A percentile compares a stretch with the other conserved stretches of the same genome.
These are phyloP conservation scores for Inosperma sp. DNA, from an alignment of 768 basidiomycete species.

Conservation along the genomic window DNA sequence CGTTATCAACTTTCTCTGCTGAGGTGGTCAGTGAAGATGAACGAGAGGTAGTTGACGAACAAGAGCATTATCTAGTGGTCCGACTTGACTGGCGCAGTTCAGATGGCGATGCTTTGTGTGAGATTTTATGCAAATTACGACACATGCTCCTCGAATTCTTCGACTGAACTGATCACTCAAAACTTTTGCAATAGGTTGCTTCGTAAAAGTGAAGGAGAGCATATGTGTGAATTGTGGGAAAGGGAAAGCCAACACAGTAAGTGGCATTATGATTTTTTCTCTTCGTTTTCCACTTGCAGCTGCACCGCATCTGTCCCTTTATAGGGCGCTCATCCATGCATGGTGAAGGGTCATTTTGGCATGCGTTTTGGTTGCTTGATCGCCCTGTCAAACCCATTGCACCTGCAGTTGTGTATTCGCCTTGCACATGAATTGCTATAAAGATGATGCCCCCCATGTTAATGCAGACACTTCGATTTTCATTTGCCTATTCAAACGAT, in stretches of 20 bases:
- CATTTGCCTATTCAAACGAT: slow-evolving; percentile 41
- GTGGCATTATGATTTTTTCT: slow-evolving; percentile 67
- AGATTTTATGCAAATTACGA: no score
- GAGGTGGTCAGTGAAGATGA: no score
- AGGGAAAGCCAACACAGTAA: slow-evolving; percentile 95
- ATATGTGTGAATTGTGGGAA: slow-evolving; percentile 99
- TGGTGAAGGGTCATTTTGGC: slow-evolving; percentile 52
- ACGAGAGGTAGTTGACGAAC: no score
- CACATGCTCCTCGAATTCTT: not conserved
- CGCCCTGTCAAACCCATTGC: slow-evolving; percentile 70
- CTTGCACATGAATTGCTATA: slow-evolving; percentile 63
- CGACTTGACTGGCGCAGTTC: no score
- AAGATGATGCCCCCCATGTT: slow-evolving; percentile 51
- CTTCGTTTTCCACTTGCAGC: slow-evolving; percentile 96
- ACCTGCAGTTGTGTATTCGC: slow-evolving; percentile 51
- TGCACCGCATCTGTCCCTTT: slow-evolving; percentile 72
- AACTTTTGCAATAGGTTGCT: slow-evolving; percentile 67
- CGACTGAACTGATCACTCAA: not conserved
- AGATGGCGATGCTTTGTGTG: no score
- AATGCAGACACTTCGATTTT: slow-evolving; percentile 62
- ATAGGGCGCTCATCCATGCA: slow-evolving; percentile 81
- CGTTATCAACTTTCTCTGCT: no score
- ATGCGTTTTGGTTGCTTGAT: slow-evolving; percentile 95
- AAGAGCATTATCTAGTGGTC: no score
- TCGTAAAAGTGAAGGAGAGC: slow-evolving; percentile 98